Conservation (phyloP, 1,284 basidiomycete species). For the Ganoderma sp. region DNA sequence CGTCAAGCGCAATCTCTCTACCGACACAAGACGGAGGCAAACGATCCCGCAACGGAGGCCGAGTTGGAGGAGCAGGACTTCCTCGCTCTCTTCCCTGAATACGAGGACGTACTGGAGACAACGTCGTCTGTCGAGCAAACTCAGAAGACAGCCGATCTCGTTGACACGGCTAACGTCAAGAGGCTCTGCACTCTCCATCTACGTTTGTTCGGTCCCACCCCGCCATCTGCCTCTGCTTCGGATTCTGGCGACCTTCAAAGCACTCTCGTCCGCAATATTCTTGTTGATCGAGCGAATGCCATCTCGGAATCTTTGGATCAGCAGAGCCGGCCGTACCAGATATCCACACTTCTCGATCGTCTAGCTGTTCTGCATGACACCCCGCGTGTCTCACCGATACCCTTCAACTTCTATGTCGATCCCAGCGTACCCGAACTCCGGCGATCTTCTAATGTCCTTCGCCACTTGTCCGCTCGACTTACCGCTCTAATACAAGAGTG, state of each 20-base stretch:
- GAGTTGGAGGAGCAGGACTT: slow-evolving; percentile 87
- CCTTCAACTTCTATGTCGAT: slow-evolving; percentile 84
- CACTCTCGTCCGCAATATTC: slow-evolving; percentile 40
- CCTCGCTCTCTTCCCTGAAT: slow-evolving; percentile 82
- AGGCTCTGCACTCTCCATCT: slow-evolving; percentile 49
- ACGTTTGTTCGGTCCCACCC: slow-evolving; percentile 33
- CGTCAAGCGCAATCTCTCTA: slow-evolving; percentile 81
- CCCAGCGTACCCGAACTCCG: slow-evolving; percentile 73
- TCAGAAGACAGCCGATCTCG: slow-evolving; percentile 17
- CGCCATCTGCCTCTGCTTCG: neutral
- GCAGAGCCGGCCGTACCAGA: slow-evolving; percentile 54
- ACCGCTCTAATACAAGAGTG: slow-evolving; percentile 74
- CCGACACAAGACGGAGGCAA: slow-evolving; percentile 66
- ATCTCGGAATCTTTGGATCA: slow-evolving; percentile 56
- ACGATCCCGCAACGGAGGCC: slow-evolving; percentile 70
- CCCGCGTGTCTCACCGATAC: slow-evolving; percentile 25
- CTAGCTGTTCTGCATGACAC: slow-evolving; percentile 40
- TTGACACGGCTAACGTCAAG: slow-evolving; percentile 29
- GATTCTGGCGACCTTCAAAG: slow-evolving; percentile 24
- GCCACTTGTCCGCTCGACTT: slow-evolving; percentile 60
- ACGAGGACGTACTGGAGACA: slow-evolving; percentile 64
- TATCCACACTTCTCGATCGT: slow-evolving; percentile 49
- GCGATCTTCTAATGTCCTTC: slow-evolving; percentile 62
- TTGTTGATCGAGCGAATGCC: slow-evolving; percentile 8
- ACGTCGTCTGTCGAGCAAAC: neutral